Conservation (phyloP, 2,329 filamentous ascomycete species). For the Salinomyces thailandicus region DNA sequence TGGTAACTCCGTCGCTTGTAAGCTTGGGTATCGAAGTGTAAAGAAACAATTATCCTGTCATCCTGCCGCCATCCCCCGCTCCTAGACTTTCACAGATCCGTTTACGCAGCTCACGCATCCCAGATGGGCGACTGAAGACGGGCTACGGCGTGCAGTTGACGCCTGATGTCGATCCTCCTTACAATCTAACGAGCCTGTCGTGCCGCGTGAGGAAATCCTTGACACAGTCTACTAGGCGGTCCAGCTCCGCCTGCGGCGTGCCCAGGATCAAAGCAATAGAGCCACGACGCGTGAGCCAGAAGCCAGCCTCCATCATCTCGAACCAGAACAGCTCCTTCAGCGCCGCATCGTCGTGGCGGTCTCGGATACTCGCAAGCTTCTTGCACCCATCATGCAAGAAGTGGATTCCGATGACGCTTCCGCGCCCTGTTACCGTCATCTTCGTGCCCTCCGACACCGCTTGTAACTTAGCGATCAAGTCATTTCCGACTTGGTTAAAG, state of each 20-base stretch:
- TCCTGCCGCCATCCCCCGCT: too few relatives aligned
- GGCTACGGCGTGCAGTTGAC: too few relatives aligned
- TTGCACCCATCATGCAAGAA: constrained; percentile 22
- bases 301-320: constrained; percentile 29
- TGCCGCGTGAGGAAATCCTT: background rate
- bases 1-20: too few relatives aligned
- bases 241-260: constrained; percentile 24
- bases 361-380: constrained; percentile 15
- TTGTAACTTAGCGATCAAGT: constrained; percentile 20
- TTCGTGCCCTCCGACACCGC: constrained; percentile 24
- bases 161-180: too few relatives aligned
- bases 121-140: too few relatives aligned
- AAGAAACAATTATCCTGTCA: too few relatives aligned
- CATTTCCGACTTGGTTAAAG: constrained; percentile 26
- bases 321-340: constrained; percentile 28
- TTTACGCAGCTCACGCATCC: too few relatives aligned
- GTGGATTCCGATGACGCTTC: constrained; percentile 29
- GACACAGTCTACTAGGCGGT: constrained; percentile 19
- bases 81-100: too few relatives aligned
- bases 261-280: constrained; percentile 29
- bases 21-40: too few relatives aligned
- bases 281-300: constrained; percentile 27
- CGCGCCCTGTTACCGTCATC: constrained; percentile 28
- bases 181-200: background rate
- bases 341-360: constrained; percentile 17